Conservation (phyloP, 106 monocot genomes). For the Phalaenopsis equestris region DNA sequence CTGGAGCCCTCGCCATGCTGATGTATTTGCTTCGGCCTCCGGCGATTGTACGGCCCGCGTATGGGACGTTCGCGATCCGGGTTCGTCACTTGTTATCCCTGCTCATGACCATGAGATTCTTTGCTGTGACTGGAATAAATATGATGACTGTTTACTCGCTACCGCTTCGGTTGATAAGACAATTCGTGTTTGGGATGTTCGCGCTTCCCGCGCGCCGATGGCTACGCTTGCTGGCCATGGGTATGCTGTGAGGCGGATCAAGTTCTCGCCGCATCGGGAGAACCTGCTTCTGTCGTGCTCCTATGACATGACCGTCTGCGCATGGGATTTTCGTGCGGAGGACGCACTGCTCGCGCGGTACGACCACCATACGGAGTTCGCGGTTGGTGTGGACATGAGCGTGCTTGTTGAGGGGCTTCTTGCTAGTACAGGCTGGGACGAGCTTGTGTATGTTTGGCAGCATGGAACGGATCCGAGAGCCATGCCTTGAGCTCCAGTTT, state of each 20-base stretch:
- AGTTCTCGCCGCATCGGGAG: slow-evolving; percentile 81
- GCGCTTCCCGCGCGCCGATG: slow-evolving; percentile 46
- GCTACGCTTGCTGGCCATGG: slow-evolving; percentile 70
- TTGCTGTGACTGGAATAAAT: slow-evolving; percentile 93
- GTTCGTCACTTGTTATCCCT: slow-evolving; percentile 57
- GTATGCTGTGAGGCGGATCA: slow-evolving; percentile 67
- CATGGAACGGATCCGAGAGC: slow-evolving; percentile 77
- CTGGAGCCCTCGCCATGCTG: slow-evolving; percentile 84
- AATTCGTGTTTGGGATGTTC: slow-evolving; percentile 80
- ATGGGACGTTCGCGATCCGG: slow-evolving; percentile 87
- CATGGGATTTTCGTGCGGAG: slow-evolving; percentile 80
- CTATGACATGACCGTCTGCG: slow-evolving; percentile 84
- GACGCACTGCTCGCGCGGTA: slow-evolving; percentile 54
- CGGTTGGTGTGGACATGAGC: slow-evolving; percentile 77
- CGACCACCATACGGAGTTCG: slow-evolving; percentile 89
- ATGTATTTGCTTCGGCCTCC: slow-evolving; percentile 89
- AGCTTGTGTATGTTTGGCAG: slow-evolving; percentile 89
- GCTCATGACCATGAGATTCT: slow-evolving; percentile 91
- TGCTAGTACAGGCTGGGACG: slow-evolving; percentile 92
- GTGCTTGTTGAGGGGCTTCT: slow-evolving; percentile 91
- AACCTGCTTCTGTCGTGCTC: slow-evolving; percentile 65
- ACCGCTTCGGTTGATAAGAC: slow-evolving; percentile 84
- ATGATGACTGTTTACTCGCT: slow-evolving; percentile 73
- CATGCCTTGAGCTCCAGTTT: neutral
- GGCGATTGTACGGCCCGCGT: slow-evolving; percentile 78